These are phyloP conservation scores for Cotoneaster glaucophyllus DNA, from an alignment of 306 rosid species.

Conservation along the genomic window DNA sequence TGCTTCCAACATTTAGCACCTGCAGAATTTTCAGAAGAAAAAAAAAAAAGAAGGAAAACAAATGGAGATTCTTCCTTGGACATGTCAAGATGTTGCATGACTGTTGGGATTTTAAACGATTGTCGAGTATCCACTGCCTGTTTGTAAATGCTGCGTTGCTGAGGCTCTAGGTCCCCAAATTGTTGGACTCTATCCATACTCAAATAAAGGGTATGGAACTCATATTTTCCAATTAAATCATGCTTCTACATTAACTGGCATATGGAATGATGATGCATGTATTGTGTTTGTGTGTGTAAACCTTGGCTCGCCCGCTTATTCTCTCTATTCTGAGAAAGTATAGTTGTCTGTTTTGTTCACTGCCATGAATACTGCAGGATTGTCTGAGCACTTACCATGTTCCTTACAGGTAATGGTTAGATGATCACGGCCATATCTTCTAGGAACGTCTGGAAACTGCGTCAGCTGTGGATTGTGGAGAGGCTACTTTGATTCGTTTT, in stretches of 20 bases:
- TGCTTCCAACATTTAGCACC: constrained; percentile 6
- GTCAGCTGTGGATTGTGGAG: neutral
- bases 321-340: neutral
- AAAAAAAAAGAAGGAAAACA: too few relatives aligned
- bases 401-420: neutral
- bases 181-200: neutral
- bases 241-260: neutral
- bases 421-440: neutral
- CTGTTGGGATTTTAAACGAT: constrained; percentile 4
- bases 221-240: neutral
- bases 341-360: neutral
- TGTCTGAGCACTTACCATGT: neutral
- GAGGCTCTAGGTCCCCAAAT: constrained; percentile 17
- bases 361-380: neutral
- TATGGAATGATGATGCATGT: neutral
- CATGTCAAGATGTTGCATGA: constrained; percentile 19
- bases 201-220: neutral
- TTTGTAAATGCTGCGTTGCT: neutral
- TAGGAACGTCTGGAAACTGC: neutral
- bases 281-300: neutral
- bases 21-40: neutral
- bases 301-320: neutral
- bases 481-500: neutral
- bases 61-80: constrained; percentile 19
- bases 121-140: neutral